A percentile compares a stretch with the other conserved stretches of the same genome.
Evolutionary conservation across 345 rosid genomes (phyloP).

Genomic region (Eucalyptus polybractea): DNA sequence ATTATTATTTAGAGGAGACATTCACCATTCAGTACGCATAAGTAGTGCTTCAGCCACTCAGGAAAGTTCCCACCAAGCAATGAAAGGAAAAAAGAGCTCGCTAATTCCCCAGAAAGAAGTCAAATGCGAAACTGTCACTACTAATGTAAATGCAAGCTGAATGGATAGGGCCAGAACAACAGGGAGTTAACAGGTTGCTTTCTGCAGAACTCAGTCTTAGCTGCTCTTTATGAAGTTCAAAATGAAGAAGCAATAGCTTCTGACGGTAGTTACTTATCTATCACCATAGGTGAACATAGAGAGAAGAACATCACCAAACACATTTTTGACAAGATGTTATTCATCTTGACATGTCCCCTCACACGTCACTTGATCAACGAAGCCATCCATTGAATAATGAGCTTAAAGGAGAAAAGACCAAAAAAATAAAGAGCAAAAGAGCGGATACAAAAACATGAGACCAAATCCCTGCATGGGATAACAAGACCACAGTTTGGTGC

Average conservation of each 20-base stretch:
- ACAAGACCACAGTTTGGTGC: neutral
- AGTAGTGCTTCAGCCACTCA: neutral
- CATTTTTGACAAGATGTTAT: neutral
- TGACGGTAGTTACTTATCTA: neutral
- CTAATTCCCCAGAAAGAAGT: neutral
- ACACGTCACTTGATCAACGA: neutral
- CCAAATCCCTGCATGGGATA: neutral
- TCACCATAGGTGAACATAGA: neutral
- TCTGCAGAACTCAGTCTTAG: neutral
- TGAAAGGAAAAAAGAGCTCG: neutral
- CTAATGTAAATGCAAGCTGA: neutral
- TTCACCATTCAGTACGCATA: neutral
- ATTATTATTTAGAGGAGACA: neutral
- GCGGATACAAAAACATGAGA: neutral
- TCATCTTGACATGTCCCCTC: neutral
- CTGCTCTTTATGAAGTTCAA: neutral
- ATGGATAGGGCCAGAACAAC: neutral
- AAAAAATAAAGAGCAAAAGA: neutral
- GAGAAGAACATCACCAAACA: neutral
- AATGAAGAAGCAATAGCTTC: neutral
- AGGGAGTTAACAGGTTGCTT: neutral
- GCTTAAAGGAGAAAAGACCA: neutral
- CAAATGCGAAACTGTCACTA: neutral
- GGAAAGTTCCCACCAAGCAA: neutral
- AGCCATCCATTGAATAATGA: neutral